These are phyloP conservation scores for Juglanconis oblonga DNA, from an alignment of 2,329 filamentous ascomycete species.

Conservation along the genomic window DNA sequence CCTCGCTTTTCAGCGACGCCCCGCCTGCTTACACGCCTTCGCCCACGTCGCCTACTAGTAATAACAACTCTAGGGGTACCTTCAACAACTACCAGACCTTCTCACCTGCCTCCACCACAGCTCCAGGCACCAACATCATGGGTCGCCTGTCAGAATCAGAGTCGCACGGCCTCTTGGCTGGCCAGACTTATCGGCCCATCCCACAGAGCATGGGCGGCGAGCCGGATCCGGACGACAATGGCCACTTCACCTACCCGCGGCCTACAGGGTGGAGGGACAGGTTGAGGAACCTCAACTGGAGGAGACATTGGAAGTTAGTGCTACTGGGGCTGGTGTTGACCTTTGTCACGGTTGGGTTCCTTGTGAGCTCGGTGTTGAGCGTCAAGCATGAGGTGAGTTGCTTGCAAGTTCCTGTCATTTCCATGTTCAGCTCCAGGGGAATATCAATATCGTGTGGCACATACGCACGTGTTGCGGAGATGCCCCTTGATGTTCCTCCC, in stretches of 20 bases:
- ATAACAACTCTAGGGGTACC: slow-evolving; percentile 2
- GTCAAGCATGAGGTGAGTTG: slow-evolving; percentile 26
- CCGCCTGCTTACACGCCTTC: slow-evolving; percentile 51
- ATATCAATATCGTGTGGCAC: too few species aligned
- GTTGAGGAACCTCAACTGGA: slow-evolving; percentile 22
- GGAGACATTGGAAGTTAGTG: slow-evolving; percentile 23
- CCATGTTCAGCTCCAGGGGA: neutral
- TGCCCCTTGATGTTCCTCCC: neutral
- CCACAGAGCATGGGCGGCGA: slow-evolving; percentile 36
- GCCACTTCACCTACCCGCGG: neutral
- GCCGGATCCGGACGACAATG: slow-evolving; percentile 20
- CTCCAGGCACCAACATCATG: slow-evolving; percentile 32
- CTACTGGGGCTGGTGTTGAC: slow-evolving; percentile 29
- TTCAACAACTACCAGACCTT: slow-evolving; percentile 44
- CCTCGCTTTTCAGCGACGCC: slow-evolving; percentile 33
- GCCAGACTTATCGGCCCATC: slow-evolving; percentile 15
- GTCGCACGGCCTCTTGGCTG: slow-evolving; percentile 38
- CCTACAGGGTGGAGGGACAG: slow-evolving; percentile 24
- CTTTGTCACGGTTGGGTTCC: slow-evolving; percentile 28
- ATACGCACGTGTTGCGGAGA: too few species aligned
- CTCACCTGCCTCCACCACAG: slow-evolving; percentile 19
- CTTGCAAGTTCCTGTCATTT: neutral
- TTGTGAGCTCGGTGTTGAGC: slow-evolving; percentile 26
- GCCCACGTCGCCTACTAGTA: slow-evolving; percentile 29
- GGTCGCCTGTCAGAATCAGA: slow-evolving; percentile 35